Evolutionary conservation across 768 basidiomycete genomes (phyloP).

Genomic region (Termitomyces titanicus): DNA sequence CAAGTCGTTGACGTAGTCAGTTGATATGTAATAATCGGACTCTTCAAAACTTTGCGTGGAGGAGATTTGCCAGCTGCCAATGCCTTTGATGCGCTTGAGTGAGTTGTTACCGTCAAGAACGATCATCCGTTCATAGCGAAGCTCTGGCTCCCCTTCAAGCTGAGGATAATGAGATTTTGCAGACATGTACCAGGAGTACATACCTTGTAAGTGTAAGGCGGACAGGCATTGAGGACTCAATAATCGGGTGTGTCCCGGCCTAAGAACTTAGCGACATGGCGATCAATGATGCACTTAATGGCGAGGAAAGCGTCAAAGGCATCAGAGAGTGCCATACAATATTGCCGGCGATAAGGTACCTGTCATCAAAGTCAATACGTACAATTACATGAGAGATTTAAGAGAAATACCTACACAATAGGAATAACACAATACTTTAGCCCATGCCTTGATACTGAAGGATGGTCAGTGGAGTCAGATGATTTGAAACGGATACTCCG

Average conservation of each 20-base stretch:
- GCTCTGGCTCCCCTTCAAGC: slow-evolving; percentile 26
- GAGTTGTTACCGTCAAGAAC: no score
- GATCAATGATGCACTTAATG: not conserved
- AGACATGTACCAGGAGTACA: no score
- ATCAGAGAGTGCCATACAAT: not conserved
- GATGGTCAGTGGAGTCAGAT: no score
- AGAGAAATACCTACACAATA: no score
- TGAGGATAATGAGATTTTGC: slow-evolving; percentile 1
- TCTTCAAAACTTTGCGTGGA: slow-evolving; percentile 14
- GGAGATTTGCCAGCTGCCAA: slow-evolving; percentile 13
- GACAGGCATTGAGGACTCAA: slow-evolving; percentile 35
- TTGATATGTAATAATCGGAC: slow-evolving; percentile 24
- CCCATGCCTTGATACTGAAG: no score
- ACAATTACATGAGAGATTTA: no score
- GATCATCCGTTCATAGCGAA: slow-evolving; percentile 21
- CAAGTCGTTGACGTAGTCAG: slow-evolving; percentile 23
- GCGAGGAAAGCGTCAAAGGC: not conserved
- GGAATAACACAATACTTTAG: no score
- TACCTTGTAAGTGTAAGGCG: slow-evolving; percentile 33
- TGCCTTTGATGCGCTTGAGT: slow-evolving; percentile 20
- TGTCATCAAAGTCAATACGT: no score
- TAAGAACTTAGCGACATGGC: slow-evolving; percentile 23
- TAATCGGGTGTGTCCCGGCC: no score
- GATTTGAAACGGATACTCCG: no score
- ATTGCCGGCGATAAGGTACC: no score